These are phyloP conservation scores for Malassezia sp. DNA, from an alignment of 1,284 basidiomycete species.

Conservation along the genomic window DNA sequence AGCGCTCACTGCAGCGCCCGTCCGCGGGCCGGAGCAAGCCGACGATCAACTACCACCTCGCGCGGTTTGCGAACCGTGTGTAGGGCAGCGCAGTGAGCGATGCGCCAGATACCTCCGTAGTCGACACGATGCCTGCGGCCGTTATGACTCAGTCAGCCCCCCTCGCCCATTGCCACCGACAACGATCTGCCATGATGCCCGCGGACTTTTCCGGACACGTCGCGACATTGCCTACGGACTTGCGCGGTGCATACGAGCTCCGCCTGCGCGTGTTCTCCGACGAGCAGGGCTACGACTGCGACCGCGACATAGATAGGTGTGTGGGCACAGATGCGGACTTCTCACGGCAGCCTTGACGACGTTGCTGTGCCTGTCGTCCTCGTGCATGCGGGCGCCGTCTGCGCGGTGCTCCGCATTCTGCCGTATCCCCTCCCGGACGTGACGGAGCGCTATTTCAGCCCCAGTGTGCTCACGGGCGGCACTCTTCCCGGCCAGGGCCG, in stretches of 20 bases:
- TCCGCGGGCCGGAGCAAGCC: slow-evolving; percentile 19
- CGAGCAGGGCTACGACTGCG: slow-evolving; percentile 14
- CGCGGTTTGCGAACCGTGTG: slow-evolving; percentile 36
- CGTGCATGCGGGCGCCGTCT: background rate
- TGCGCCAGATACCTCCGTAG: too few species aligned
- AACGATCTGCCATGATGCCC: too few species aligned
- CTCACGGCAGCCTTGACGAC: slow-evolving; percentile 4
- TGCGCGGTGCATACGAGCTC: slow-evolving; percentile 11
- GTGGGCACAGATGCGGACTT: background rate
- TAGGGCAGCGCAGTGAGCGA: too few species aligned
- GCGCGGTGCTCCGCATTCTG: slow-evolving; percentile 7
- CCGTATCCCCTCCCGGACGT: slow-evolving; percentile 1
- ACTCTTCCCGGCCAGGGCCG: slow-evolving; percentile 8
- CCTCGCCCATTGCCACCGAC: too few species aligned
- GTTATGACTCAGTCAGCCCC: too few species aligned
- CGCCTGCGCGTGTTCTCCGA: slow-evolving; percentile 3
- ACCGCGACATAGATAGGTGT: slow-evolving; percentile 11
- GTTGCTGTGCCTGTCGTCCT: slow-evolving; percentile 5
- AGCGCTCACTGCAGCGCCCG: slow-evolving; percentile 6
- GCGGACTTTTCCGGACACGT: too few species aligned
- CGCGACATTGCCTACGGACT: too few species aligned
- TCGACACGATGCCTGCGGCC: too few species aligned
- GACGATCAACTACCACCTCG: slow-evolving; percentile 45
- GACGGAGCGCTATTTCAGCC: background rate
- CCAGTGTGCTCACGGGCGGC: background rate